Evolutionary conservation across 2,329 filamentous ascomycete species (phyloP), one percentile per base, ranked within the genome.

Genomic region (Penicillium frequentans): DNA sequence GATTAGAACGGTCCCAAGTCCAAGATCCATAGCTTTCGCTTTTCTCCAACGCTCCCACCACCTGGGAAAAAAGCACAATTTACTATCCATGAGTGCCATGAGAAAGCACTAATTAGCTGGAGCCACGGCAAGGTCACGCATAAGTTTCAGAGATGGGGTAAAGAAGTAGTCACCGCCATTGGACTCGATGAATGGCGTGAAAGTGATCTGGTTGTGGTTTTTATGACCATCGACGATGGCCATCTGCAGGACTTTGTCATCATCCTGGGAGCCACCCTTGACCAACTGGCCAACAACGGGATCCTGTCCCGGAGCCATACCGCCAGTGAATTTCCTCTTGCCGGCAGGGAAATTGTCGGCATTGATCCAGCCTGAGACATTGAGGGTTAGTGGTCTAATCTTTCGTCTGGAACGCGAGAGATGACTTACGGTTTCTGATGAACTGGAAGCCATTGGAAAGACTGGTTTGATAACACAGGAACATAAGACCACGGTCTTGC

Each of bases 401-500:
- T 3, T 26, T 9, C 11, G 11, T 42, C 13, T 44, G 3, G 10
- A 42, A 42, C 16, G 23, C n/a, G 37, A 48, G 7, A 24, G 11
- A 14, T 50, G 44, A 51, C 50, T 51, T 51, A 57, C 55, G 14
- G 16, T 27, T 57, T 24, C 44, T 50, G 8, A 57, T 14, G 11
- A 54, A 54, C 24, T 51, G 51, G 24, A 57, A 57, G n/a, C 55
- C 55, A 13, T 54, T 54, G 1, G 9, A 9, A 43, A 57, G 19
- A 21, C 47, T 57, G 24, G 55, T 23, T 45, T 57, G 55, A 57
- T 81, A 81, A 60, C 76, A 79, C 4, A 69, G 69, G 54, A 81
- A 81, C 16, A 80, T 65, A 10, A 81, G 66, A 0, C 79, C 79
- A 10, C 79, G 74, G n/a, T 79, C 73, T 1, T 70, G 57, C 14